A percentile compares a stretch with the other conserved stretches of the same genome.
Conservation (phyloP, 495 filamentous ascomycete genomes). For the Polyplosphaeria fusca region DNA sequence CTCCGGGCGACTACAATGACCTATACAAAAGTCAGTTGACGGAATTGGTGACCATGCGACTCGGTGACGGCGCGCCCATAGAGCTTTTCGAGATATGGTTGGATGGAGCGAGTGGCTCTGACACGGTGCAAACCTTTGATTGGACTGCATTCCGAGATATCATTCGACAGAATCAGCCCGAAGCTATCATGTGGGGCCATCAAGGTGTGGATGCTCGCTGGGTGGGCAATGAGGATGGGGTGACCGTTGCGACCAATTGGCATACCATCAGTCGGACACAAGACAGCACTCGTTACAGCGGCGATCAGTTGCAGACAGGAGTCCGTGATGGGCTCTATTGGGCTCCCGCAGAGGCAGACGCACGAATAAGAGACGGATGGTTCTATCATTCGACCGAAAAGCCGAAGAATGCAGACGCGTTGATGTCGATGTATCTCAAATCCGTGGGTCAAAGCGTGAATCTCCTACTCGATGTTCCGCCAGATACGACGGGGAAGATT, state of each 20-base stretch:
- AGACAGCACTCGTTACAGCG: not conserved
- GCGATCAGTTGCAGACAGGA: not conserved
- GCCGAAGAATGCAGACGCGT: not conserved
- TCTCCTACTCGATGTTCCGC: not conserved
- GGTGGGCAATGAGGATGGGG: conserved; percentile 1
- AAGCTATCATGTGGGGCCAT: conserved; percentile 3
- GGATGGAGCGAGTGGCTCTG: not conserved
- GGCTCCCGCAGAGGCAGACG: not conserved
- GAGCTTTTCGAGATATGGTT: not conserved
- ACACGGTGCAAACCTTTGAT: not conserved
- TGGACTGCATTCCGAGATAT: not conserved
- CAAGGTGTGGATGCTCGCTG: conserved; percentile 1
- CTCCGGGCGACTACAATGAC: not conserved
- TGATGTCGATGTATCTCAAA: not conserved
- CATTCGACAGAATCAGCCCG: not conserved
- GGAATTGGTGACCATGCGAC: not conserved
- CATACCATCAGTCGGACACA: conserved; percentile 2
- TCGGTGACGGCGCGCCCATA: not conserved
- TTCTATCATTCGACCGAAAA: conserved; percentile 4
- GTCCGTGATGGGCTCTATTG: conserved; percentile 1
- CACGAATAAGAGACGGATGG: not conserved
- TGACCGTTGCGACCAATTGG: not conserved
- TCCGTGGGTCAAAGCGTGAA: not conserved
- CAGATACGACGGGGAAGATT: not conserved
- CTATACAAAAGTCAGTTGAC: not conserved